Base-by-base conservation (phyloP, 2,329 filamentous ascomycete species). In the Phaeomoniella chlamydospora region DNA sequence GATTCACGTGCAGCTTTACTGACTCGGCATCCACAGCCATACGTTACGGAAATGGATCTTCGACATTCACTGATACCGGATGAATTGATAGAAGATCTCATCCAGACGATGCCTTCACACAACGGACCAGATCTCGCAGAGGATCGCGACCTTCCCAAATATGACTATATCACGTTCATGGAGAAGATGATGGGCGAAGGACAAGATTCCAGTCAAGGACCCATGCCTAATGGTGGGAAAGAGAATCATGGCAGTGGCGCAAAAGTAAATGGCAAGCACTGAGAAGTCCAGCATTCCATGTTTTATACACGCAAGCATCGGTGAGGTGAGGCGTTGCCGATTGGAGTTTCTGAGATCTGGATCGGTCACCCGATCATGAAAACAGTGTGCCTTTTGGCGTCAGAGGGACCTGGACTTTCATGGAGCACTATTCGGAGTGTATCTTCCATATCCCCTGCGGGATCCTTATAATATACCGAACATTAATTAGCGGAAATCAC, bases 161-260 rank as follows among this genome's bases (percentile, higher is more conserved):
- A 79, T 56, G 90, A 98, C 60, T 98, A 98, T 62, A 86, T 96
- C 45, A 78, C 74, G 43, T 98, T 96, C 57, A 98, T 98, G 90
- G 80, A 94, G 58, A 81, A 79, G 53, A 67, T 90, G 59, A 82
- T 86, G 46, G 56, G 62, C 35, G 51, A 53, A 31, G 50, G 47
- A 31, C 45, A 48, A 31, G 42, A 40, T 33, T 6, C 22, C 22
- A 6, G 22, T 6, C 22, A 6, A n/a, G n/a, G 9, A 26, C n/a
- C 22, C 22, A 26, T 26, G 22, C 6, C n/a, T n/a, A n/a, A n/a
- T 26, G 22, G 22, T 9, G 22, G 22, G n/a, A 26, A 26, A n/a
- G 22, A 26, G 22, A 26, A 26, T n/a, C n/a, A n/a, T n/a, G n/a
- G n/a, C n/a, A n/a, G n/a, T n/a, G n/a, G 22, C n/a, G 22, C 9